Evolutionary conservation across 257 asterid genomes (phyloP).

Genomic region (Solanum sparsipilum): DNA sequence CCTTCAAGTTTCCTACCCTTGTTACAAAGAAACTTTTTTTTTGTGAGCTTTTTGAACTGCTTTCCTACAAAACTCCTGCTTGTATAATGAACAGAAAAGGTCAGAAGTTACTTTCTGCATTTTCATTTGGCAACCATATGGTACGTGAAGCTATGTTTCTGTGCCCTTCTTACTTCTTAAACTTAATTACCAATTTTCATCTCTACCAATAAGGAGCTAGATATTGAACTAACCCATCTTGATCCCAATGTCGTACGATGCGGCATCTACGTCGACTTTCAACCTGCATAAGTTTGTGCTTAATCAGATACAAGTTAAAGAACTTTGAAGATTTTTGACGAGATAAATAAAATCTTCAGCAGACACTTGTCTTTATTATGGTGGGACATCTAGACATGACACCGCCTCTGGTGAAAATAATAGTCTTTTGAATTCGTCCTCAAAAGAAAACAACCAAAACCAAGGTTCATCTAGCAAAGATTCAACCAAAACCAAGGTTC

Average conservation of each 20-base stretch:
- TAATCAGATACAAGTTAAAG: not conserved
- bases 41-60: not conserved
- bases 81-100: not conserved
- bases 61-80: not conserved
- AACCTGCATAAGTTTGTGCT: conserved; percentile 42
- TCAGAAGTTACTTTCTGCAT: not conserved
- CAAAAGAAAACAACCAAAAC: not conserved
- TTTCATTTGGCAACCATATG: not conserved
- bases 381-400: not conserved
- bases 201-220: not conserved
- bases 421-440: not conserved
- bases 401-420: not conserved
- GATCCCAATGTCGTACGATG: conserved; percentile 73
- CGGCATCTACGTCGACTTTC: conserved; percentile 92
- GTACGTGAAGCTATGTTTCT: not conserved
- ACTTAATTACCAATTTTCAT: not conserved
- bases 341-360: not conserved
- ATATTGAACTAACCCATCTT: conserved; percentile 68
- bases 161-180: not conserved
- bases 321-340: not conserved
- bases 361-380: not conserved
- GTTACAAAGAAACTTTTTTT: not conserved
- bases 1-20: not conserved
- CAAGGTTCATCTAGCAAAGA: not conserved
- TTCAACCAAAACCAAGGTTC: not conserved